Conservation (phyloP, 129 eudicot genomes). For the Rutidosis leptorrhynchoides region DNA sequence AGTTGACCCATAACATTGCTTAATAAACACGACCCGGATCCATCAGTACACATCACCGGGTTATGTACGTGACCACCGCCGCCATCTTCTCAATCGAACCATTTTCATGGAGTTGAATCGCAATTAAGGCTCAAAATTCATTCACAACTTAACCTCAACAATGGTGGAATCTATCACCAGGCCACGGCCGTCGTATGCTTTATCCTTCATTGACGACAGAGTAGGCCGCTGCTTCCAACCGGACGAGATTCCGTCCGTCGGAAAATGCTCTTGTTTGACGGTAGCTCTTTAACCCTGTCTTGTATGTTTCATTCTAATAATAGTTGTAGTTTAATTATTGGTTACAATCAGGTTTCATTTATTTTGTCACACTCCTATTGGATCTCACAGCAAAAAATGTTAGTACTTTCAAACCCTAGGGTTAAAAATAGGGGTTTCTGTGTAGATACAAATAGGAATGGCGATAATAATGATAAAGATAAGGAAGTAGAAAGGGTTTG, state of each 20-base stretch:
- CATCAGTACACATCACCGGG: background rate
- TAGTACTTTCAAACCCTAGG: conserved; percentile 22
- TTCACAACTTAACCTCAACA: conserved; percentile 12
- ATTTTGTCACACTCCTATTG: conserved; percentile 80
- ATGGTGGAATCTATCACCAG: conserved; percentile 43
- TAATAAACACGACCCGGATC: background rate
- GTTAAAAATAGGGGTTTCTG: conserved; percentile 36
- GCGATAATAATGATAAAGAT: conserved; percentile 23
- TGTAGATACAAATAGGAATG: conserved; percentile 29
- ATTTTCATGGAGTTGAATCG: conserved; percentile 20
- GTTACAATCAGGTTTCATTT: conserved; percentile 58
- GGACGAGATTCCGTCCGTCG: conserved; percentile 32
- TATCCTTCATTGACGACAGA: too few species aligned
- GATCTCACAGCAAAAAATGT: conserved; percentile 56
- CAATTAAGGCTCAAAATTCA: conserved; percentile 13
- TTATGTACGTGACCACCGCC: background rate
- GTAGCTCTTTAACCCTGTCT: conserved; percentile 81
- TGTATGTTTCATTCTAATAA: conserved; percentile 54
- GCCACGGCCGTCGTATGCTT: conserved; percentile 39
- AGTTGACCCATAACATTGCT: too few species aligned
- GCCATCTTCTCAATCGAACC: background rate
- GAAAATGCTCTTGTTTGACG: conserved; percentile 37
- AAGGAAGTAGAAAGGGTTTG: conserved; percentile 73
- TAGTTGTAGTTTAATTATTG: conserved; percentile 43
- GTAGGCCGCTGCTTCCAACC: conserved; percentile 20